These are phyloP conservation scores for Spongiforma sp. DNA, from an alignment of 1,284 basidiomycete genomes.

Conservation along the genomic window DNA sequence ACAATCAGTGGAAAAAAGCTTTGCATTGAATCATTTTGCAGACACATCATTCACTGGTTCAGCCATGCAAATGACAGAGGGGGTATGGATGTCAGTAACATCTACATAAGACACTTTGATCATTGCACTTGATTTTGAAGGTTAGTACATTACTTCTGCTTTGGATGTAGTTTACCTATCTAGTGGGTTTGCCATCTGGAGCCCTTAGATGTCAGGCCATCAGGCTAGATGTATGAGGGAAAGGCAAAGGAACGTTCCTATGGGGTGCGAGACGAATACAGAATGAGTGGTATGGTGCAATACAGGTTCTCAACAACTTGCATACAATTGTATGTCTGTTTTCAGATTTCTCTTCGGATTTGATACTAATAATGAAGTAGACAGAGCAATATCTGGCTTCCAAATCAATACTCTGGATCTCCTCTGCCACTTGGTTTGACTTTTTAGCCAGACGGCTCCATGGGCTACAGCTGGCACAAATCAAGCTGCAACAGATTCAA, in stretches of 20 bases:
- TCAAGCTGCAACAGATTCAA: neutral
- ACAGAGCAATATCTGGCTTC: neutral
- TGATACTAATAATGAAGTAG: neutral
- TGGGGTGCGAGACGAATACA: slow-evolving; percentile 1
- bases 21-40: slow-evolving; percentile 60
- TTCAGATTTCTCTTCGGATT: neutral
- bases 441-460: neutral
- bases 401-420: neutral
- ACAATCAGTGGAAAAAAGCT: slow-evolving; percentile 68
- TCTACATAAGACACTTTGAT: slow-evolving; percentile 58
- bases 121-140: slow-evolving; percentile 69
- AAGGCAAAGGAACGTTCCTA: slow-evolving; percentile 1
- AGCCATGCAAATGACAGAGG: slow-evolving; percentile 68
- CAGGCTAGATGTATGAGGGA: slow-evolving; percentile 3
- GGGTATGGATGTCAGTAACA: slow-evolving; percentile 71
- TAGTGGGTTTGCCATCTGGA: too few relatives aligned
- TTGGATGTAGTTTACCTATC: too few relatives aligned
- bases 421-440: neutral
- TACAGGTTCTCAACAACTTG: neutral
- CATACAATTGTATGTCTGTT: neutral
- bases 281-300: slow-evolving; percentile 1
- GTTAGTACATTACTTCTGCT: slow-evolving; percentile 27
- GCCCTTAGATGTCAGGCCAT: too few relatives aligned
- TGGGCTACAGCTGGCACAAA: neutral
- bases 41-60: slow-evolving; percentile 70